Evolutionary conservation across 768 basidiomycete genomes (phyloP), one percentile per base, ranked within the genome.

Genomic region (Lactarius sanguifluus): DNA sequence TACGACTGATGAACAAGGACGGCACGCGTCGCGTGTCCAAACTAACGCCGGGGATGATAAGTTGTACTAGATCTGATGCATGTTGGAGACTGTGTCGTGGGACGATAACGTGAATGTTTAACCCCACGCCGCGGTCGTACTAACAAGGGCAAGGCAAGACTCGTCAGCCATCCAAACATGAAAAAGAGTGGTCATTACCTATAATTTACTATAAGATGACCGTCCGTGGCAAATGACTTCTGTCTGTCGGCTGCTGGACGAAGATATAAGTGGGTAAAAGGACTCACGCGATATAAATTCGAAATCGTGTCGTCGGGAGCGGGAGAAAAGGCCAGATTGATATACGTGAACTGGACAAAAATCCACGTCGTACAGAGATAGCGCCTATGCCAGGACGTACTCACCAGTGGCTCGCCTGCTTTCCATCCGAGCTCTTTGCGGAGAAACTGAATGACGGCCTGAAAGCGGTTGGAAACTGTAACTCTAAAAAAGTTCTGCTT

Each of bases 401-500:
- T 60, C 71, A 96, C 96, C 76, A 97, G 76, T 1, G 94, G 89
- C 71, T 97, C 96, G 0, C 88, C 85, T 15, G 86, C 78, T 74
- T 92, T 94, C 89, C 92, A 94, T 1, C 88, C 88, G 45, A 98
- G 77, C 75, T 98, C 94, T 73, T 87, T 92, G 69, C 96, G 79
- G 77, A 98, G 75, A 76, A 98, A 97, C 73, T 92, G 89, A 50
- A 96, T 94, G 63, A 98, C 96, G 9, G 94, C 92, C 75, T 97
- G 94, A 72, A 98, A 99, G 62, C 91, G 84, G 75, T 97, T 95
- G 47, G 90, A 88, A 15, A 95, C 91, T 0, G 95, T 94, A 73
- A 98, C 96, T 82, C 96, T 96, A 86, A 94, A 98, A 72, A 96
- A 92, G 79, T 96, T 98, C 79, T 96, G 93, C 79, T 91, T 96